Conservation (phyloP, 768 basidiomycete genomes). For the Hypholoma sublateritium region DNA sequence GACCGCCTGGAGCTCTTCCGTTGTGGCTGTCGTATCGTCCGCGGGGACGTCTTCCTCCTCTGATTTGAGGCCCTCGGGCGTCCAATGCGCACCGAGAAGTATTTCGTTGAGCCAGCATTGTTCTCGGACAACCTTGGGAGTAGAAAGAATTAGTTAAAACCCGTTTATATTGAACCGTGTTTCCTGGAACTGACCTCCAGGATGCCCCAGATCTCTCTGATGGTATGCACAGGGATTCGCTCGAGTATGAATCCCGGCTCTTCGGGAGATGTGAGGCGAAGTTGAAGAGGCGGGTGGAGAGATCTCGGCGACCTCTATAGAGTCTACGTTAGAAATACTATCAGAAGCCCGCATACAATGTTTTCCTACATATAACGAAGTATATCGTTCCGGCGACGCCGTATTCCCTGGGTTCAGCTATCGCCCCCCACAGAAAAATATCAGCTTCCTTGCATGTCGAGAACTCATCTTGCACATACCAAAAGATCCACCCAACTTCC, state of each 20-base stretch:
- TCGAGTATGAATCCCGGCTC: slow-evolving; percentile 79
- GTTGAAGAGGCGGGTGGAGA: slow-evolving; percentile 67
- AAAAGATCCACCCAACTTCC: slow-evolving; percentile 69
- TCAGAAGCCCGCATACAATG: background rate
- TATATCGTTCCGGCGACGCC: slow-evolving; percentile 62
- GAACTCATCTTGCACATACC: slow-evolving; percentile 32
- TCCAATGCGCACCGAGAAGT: slow-evolving; percentile 62
- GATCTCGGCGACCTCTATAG: slow-evolving; percentile 61
- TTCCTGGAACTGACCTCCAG: slow-evolving; percentile 51
- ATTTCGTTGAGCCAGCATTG: slow-evolving; percentile 85
- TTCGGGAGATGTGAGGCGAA: slow-evolving; percentile 66
- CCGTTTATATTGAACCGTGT: background rate
- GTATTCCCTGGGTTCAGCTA: slow-evolving; percentile 55
- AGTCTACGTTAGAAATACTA: background rate
- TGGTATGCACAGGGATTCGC: slow-evolving; percentile 65
- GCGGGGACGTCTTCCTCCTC: slow-evolving; percentile 26
- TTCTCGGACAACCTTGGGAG: slow-evolving; percentile 65
- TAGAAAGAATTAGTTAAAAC: background rate
- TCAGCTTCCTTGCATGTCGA: background rate
- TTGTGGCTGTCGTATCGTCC: slow-evolving; percentile 39
- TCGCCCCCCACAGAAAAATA: slow-evolving; percentile 1
- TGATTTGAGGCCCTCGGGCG: slow-evolving; percentile 44
- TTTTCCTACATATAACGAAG: slow-evolving; percentile 58
- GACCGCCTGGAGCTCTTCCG: slow-evolving; percentile 62
- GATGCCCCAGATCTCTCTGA: slow-evolving; percentile 75